Conservation (phyloP, 805 yeast genomes). For the Sugiyamaella boreocaroliniensis region DNA sequence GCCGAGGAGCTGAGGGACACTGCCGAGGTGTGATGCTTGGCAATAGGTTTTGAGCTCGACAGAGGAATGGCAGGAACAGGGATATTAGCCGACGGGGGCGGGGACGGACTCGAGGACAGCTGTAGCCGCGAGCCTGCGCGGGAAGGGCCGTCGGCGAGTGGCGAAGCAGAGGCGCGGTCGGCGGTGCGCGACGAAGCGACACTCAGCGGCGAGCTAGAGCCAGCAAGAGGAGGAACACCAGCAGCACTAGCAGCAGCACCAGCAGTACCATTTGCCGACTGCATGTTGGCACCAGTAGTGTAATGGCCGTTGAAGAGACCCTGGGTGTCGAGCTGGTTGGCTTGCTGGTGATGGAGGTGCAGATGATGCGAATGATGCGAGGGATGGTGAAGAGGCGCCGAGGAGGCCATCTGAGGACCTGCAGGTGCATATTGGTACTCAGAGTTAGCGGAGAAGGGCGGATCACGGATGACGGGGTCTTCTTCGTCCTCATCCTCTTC, state of each 20-base stretch:
- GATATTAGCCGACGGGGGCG: background rate
- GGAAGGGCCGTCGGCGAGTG: background rate
- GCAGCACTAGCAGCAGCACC: too few relatives aligned
- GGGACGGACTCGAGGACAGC: conserved; percentile 7
- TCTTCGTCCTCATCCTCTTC: conserved; percentile 31
- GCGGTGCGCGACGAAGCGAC: background rate
- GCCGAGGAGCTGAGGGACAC: background rate
- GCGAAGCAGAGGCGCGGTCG: background rate
- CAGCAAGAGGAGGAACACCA: background rate
- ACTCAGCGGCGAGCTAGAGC: background rate
- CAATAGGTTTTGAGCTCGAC: conserved; percentile 13
- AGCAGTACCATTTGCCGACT: too few relatives aligned
- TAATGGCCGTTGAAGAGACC: background rate
- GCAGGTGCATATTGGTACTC: background rate
- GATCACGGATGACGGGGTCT: background rate
- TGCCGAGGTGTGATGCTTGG: conserved; percentile 4
- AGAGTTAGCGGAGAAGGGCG: background rate
- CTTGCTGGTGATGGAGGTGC: too few relatives aligned
- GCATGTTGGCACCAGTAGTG: too few relatives aligned
- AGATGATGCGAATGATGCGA: background rate
- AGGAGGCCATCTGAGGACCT: background rate
- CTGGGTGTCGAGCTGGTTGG: too few relatives aligned
- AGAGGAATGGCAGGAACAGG: conserved; percentile 12
- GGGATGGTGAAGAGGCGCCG: background rate
- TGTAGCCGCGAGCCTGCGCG: background rate